Evolutionary conservation across 192 early-diverging fungal species (phyloP).

Genomic region (Backusella morwellensis): DNA sequence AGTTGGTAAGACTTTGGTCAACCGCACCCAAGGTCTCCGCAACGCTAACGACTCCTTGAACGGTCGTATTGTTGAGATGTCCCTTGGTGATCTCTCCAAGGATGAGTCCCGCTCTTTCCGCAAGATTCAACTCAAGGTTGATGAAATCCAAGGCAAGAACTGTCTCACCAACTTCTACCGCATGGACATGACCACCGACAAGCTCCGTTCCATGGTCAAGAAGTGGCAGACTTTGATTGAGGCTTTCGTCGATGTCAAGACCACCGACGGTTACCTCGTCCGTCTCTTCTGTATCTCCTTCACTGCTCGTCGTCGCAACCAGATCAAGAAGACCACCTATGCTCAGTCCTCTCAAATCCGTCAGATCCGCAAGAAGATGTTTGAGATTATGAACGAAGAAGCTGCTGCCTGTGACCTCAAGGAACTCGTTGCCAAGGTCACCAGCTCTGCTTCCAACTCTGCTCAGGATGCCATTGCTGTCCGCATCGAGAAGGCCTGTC

Average conservation of each 20-base stretch:
- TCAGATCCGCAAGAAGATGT: too few species aligned
- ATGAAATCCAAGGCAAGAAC: conserved; percentile 98
- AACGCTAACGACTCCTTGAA: conserved; percentile 94
- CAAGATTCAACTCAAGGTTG: conserved; percentile 95
- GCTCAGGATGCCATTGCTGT: conserved; percentile 90
- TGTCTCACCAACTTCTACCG: conserved; percentile 99
- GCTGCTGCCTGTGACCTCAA: conserved; percentile 86
- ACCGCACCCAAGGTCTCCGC: conserved; percentile 99
- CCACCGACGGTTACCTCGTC: conserved; percentile 95
- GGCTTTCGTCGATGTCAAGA: conserved; percentile 54
- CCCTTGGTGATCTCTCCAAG: conserved; percentile 95
- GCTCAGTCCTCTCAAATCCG: conserved; percentile 50
- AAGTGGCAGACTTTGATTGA: conserved; percentile 99
- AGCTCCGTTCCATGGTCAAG: conserved; percentile 98
- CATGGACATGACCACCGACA: conserved; percentile 99
- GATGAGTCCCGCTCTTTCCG: conserved; percentile 91
- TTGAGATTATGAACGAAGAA: conserved; percentile 50
- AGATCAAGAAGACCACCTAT: conserved; percentile 98
- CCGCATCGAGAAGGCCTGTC: conserved; percentile 97
- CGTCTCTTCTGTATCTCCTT: conserved; percentile 97
- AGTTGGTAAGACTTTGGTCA: conserved; percentile 99
- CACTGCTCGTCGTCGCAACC: conserved; percentile 91
- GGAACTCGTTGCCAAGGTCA: conserved; percentile 95
- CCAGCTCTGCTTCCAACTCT: conserved; percentile 51
- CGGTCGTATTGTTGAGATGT: conserved; percentile 95